A percentile compares a stretch with the other conserved stretches of the same genome.
Evolutionary conservation across 805 yeast species (phyloP).

Genomic region (Kluyveromyces lactis): DNA sequence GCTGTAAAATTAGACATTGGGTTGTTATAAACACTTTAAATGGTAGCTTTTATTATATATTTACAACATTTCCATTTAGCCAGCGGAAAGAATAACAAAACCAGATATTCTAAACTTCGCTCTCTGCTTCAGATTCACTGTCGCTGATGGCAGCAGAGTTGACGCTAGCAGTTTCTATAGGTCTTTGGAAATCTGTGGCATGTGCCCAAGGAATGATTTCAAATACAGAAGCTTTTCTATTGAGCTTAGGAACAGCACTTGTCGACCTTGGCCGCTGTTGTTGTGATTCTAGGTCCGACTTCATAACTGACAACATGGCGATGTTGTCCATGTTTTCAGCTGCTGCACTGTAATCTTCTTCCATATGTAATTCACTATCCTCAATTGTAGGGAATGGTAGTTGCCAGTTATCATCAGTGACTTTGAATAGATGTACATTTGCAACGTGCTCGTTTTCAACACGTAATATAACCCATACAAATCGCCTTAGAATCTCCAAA

Average conservation of each 20-base stretch:
- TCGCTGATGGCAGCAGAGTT: constrained; percentile 17
- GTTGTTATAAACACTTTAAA: too few relatives aligned
- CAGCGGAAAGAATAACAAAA: too few relatives aligned
- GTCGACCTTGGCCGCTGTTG: background rate
- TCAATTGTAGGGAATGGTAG: constrained; percentile 55
- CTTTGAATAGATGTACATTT: constrained; percentile 76
- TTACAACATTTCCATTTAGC: too few relatives aligned
- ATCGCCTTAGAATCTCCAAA: constrained; percentile 75
- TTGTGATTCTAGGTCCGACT: constrained; percentile 2
- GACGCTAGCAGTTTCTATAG: constrained; percentile 15
- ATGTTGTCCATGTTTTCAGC: constrained; percentile 7
- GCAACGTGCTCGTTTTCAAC: constrained; percentile 96
- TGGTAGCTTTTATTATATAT: too few relatives aligned
- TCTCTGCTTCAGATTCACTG: constrained; percentile 16
- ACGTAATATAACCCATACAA: constrained; percentile 85
- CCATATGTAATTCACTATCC: constrained; percentile 20
- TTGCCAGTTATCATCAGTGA: constrained; percentile 70
- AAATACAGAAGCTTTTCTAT: constrained; percentile 21
- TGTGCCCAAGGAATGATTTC: constrained; percentile 59
- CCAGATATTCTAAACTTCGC: constrained; percentile 5
- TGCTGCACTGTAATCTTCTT: background rate
- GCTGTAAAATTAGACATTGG: too few relatives aligned
- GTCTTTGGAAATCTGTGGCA: constrained; percentile 76
- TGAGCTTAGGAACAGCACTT: constrained; percentile 10
- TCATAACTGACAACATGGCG: background rate